Conservation (phyloP, 169 alveolate genomes). For the Cryptosporidium sp. region DNA sequence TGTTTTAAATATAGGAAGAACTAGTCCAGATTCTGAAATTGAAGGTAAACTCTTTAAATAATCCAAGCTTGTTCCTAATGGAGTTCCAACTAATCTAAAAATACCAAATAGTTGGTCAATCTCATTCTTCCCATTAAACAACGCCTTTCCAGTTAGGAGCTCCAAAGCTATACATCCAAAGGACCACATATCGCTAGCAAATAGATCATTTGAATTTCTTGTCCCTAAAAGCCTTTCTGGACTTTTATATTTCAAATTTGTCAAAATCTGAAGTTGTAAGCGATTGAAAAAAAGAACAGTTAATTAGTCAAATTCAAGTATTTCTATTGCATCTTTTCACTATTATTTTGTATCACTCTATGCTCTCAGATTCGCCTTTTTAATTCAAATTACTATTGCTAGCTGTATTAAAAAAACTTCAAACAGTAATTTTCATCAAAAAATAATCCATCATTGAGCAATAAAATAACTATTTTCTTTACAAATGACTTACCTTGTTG, state of each 20-base stretch:
- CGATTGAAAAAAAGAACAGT: slow-evolving; percentile 6
- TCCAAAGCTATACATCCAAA: slow-evolving; percentile 88
- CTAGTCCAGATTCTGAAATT: slow-evolving; percentile 35
- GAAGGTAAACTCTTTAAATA: slow-evolving; percentile 44
- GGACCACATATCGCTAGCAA: slow-evolving; percentile 90
- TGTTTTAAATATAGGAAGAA: slow-evolving; percentile 11
- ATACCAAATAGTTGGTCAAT: slow-evolving; percentile 85
- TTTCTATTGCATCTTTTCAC: neutral
- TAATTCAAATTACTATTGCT: slow-evolving; percentile 9
- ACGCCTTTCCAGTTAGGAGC: slow-evolving; percentile 81
- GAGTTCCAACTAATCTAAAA: slow-evolving; percentile 83
- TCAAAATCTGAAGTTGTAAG: neutral
- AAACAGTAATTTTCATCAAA: neutral
- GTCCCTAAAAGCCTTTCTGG: slow-evolving; percentile 72
- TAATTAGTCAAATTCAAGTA: neutral
- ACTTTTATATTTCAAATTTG: slow-evolving; percentile 45
- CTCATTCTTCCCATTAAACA: slow-evolving; percentile 86
- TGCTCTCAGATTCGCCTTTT: slow-evolving; percentile 77
- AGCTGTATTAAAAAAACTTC: neutral
- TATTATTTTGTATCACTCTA: neutral
- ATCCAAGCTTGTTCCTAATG: slow-evolving; percentile 74
- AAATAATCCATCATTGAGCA: slow-evolving; percentile 39
- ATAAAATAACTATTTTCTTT: neutral
- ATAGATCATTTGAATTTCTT: slow-evolving; percentile 22
- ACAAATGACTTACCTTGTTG: slow-evolving; percentile 22